Conservation (phyloP, 768 basidiomycete genomes). For the Amanita inopinata region DNA sequence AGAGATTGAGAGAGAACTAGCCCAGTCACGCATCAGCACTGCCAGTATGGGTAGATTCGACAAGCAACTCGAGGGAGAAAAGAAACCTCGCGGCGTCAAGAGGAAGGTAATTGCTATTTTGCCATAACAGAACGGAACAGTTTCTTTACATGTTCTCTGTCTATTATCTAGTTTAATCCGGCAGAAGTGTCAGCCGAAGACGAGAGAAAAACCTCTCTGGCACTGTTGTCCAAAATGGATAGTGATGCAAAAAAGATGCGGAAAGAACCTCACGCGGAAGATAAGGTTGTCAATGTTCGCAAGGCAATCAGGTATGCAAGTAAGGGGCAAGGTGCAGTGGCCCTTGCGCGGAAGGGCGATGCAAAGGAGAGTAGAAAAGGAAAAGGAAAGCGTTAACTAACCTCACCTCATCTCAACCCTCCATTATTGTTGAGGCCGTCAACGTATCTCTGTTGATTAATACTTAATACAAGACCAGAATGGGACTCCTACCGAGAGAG, state of each 20-base stretch:
- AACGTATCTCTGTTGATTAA: constrained; percentile 5
- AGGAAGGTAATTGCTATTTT: constrained; percentile 60
- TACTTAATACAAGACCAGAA: constrained; percentile 2
- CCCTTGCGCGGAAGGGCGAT: constrained; percentile 38
- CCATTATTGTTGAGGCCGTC: no score
- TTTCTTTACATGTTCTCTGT: background rate
- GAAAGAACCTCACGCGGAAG: constrained; percentile 32
- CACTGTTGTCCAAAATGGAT: constrained; percentile 71
- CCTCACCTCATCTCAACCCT: constrained; percentile 3
- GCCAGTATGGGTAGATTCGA: constrained; percentile 97
- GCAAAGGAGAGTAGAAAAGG: constrained; percentile 20
- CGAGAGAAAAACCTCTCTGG: constrained; percentile 69
- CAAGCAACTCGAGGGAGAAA: constrained; percentile 82
- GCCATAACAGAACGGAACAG: background rate
- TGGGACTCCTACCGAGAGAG: background rate
- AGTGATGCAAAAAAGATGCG: constrained; percentile 59
- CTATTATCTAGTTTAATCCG: constrained; percentile 63
- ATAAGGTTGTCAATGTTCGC: constrained; percentile 67
- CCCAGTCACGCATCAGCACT: constrained; percentile 72
- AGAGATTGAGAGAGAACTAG: constrained; percentile 69
- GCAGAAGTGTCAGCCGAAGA: constrained; percentile 51
- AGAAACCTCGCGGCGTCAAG: constrained; percentile 80
- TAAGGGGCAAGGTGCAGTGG: constrained; percentile 54
- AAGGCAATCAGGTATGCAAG: constrained; percentile 80
- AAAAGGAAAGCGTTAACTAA: constrained; percentile 21